Percentiles rank a stretch among this genome's conserved stretches.
phyloP scores from a whole-genome alignment of 768 basidiomycete species.

The Hygrocybe punicea region DNA sequence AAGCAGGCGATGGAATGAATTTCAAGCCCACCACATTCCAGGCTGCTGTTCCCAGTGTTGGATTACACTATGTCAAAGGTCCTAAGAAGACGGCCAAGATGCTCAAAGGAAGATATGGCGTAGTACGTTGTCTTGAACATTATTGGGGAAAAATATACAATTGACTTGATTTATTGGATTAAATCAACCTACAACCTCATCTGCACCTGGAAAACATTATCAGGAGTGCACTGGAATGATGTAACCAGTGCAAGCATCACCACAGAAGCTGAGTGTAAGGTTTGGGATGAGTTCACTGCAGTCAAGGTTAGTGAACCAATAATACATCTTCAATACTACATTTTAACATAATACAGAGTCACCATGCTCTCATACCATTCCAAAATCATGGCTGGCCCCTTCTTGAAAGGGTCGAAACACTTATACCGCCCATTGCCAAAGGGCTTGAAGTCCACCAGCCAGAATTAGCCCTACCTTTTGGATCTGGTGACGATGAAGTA shows the following conservation, averaged over 20 bases:
- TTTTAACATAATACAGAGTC: not conserved
- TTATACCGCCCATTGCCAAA: not conserved
- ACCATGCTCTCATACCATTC: not conserved
- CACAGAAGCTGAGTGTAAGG: not conserved
- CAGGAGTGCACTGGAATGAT: not conserved
- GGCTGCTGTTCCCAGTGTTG: constrained; percentile 3
- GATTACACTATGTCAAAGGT: constrained; percentile 5
- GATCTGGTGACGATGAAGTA: too few species aligned
- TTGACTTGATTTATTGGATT: not conserved
- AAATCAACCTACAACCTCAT: not conserved
- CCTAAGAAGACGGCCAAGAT: constrained; percentile 11
- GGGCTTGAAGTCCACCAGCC: too few species aligned
- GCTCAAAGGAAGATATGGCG: constrained; percentile 15
- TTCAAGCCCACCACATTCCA: constrained; percentile 20
- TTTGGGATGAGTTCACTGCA: not conserved
- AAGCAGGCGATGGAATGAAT: constrained; percentile 24
- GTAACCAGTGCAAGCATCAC: not conserved
- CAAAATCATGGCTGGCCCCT: not conserved
- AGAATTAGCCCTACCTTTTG: too few species aligned
- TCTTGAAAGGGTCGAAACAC: not conserved
- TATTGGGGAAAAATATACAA: not conserved
- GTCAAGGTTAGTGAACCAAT: not conserved
- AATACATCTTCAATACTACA: not conserved
- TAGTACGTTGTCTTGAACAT: constrained; percentile 11
- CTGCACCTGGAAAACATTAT: not conserved